These are phyloP conservation scores for Scheffersomyces stambukii DNA, from an alignment of 1,139 yeast species.

Conservation along the genomic window DNA sequence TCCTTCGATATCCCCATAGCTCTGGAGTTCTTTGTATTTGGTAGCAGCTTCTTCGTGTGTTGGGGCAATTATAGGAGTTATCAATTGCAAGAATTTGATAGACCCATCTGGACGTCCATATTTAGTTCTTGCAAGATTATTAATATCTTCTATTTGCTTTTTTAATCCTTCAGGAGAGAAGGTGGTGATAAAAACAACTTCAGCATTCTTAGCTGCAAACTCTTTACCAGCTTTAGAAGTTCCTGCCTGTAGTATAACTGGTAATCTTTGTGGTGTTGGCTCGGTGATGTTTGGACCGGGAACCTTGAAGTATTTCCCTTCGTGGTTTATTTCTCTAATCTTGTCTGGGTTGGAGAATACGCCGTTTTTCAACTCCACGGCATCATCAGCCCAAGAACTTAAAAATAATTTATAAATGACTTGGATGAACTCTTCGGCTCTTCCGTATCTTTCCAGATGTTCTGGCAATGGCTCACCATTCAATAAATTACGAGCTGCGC, in stretches of 20 bases:
- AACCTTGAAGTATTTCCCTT: constrained; percentile 36
- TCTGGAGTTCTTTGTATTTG: constrained; percentile 24
- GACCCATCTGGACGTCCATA: constrained; percentile 31
- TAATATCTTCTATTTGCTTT: constrained; percentile 24
- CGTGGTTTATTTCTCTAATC: constrained; percentile 36
- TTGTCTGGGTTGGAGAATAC: constrained; percentile 36
- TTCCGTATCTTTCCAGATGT: constrained; percentile 33
- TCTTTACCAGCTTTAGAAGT: constrained; percentile 40
- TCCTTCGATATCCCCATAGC: constrained; percentile 35
- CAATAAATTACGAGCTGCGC: constrained; percentile 34
- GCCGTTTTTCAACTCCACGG: constrained; percentile 29
- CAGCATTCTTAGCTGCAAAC: constrained; percentile 45
- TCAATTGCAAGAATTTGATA: constrained; percentile 30
- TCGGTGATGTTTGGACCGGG: constrained; percentile 44
- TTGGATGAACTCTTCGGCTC: constrained; percentile 37
- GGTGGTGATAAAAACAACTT: constrained; percentile 34
- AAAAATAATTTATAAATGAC: constrained; percentile 35
- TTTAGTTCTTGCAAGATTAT: constrained; percentile 23
- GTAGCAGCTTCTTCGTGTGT: constrained; percentile 33
- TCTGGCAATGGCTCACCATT: constrained; percentile 29
- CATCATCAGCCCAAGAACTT: constrained; percentile 46
- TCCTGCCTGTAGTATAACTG: constrained; percentile 47
- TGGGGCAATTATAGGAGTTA: constrained; percentile 30
- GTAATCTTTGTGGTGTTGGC: constrained; percentile 43
- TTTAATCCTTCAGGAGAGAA: constrained; percentile 27